Evolutionary conservation across 208 protist species (phyloP).

Genomic region (Trypanosoma boissoni): DNA sequence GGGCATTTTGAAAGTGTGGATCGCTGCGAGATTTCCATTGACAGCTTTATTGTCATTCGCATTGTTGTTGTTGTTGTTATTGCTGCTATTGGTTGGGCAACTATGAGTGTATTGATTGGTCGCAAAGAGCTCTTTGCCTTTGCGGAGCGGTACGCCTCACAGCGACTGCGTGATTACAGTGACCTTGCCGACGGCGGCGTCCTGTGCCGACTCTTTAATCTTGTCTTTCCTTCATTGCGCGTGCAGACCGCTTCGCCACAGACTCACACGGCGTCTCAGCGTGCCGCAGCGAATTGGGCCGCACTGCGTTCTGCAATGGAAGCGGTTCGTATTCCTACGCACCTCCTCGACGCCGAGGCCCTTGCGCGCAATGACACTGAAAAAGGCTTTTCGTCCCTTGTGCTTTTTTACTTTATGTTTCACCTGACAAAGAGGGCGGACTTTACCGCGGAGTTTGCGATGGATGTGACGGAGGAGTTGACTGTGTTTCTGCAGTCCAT

Average conservation of each 20-base stretch:
- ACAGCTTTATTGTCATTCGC: conserved; percentile 5
- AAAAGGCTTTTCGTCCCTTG: conserved; percentile 64
- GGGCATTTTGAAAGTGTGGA: not conserved
- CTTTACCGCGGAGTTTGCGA: conserved; percentile 76
- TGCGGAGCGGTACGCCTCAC: conserved; percentile 60
- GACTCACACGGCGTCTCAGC: conserved; percentile 61
- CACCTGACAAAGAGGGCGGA: conserved; percentile 67
- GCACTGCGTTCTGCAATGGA: conserved; percentile 40
- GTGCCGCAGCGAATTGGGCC: conserved; percentile 56
- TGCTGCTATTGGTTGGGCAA: not conserved
- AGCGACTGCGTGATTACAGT: conserved; percentile 51
- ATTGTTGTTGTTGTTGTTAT: conserved; percentile 1
- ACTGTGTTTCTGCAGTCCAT: conserved; percentile 68
- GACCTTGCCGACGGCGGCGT: conserved; percentile 56
- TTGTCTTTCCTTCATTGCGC: conserved; percentile 55
- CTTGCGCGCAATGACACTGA: conserved; percentile 34
- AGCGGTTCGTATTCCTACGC: conserved; percentile 45
- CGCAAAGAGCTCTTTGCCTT: conserved; percentile 81
- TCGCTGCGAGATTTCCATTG: conserved; percentile 6
- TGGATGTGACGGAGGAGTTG: conserved; percentile 58
- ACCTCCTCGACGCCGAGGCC: conserved; percentile 40
- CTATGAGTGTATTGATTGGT: conserved; percentile 48
- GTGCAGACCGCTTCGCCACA: conserved; percentile 54
- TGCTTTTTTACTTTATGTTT: conserved; percentile 80
- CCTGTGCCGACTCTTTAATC: conserved; percentile 59